Conservation (phyloP, 2,329 filamentous ascomycete species). For the Calcarisporium arbuscula region DNA sequence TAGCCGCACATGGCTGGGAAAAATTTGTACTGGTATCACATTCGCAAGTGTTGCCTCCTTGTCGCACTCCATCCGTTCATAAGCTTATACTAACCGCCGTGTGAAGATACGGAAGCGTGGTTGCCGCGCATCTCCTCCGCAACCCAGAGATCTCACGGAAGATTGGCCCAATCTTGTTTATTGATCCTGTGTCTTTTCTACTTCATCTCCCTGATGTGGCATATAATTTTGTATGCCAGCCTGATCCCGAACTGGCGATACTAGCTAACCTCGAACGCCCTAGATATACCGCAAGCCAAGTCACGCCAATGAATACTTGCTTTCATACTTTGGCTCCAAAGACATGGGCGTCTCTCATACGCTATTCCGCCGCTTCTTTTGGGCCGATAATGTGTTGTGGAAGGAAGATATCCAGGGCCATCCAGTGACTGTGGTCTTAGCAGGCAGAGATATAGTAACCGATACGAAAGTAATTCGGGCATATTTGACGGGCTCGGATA, state of each 20-base stretch:
- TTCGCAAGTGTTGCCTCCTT: conserved; percentile 19
- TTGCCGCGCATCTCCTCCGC: conserved; percentile 50
- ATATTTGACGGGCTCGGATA: conserved; percentile 37
- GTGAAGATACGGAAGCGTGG: conserved; percentile 43
- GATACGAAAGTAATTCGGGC: conserved; percentile 44
- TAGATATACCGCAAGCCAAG: conserved; percentile 32
- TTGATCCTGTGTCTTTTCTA: conserved; percentile 55
- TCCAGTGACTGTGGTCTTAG: conserved; percentile 42
- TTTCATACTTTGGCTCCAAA: conserved; percentile 54
- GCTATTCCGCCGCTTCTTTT: conserved; percentile 53
- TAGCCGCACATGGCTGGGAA: conserved; percentile 42
- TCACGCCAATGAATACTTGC: conserved; percentile 49
- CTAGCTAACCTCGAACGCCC: conserved; percentile 7
- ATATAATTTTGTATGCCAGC: conserved; percentile 46
- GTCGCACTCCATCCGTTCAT: conserved; percentile 1
- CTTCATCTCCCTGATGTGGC: conserved; percentile 57
- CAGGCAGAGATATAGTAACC: conserved; percentile 47
- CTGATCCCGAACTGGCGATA: neutral
- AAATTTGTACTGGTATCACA: conserved; percentile 49
- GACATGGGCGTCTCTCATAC: conserved; percentile 55
- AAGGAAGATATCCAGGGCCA: conserved; percentile 42
- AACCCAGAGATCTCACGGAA: conserved; percentile 17
- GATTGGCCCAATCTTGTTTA: conserved; percentile 45
- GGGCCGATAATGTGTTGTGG: conserved; percentile 56
- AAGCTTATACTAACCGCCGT: conserved; percentile 7